Evolutionary conservation across 495 filamentous ascomycete species (phyloP).

Genomic region (Talaromyces stipitatus): DNA sequence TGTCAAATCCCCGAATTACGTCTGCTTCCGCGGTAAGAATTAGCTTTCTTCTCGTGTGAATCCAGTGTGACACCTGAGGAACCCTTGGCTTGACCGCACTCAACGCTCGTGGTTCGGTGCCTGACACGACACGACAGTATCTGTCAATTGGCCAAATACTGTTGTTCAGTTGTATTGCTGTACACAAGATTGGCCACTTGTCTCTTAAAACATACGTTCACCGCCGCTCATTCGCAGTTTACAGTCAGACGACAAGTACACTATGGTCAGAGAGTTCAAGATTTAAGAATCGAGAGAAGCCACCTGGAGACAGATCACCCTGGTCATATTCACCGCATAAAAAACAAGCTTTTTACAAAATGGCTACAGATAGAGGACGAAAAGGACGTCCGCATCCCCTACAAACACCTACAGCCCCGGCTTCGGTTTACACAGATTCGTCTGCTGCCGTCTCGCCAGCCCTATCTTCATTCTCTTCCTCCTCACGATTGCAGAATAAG

Average conservation of each 20-base stretch:
- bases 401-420: neutral
- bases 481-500: conserved; percentile 15
- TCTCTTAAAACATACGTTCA: neutral
- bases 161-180: neutral
- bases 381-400: neutral
- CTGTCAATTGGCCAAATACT: neutral
- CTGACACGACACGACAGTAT: neutral
- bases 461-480: conserved; percentile 31
- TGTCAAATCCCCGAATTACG: neutral
- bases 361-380: neutral
- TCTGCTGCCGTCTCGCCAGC: conserved; percentile 39
- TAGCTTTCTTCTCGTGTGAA: neutral
- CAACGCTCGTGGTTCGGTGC: neutral
- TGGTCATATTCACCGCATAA: neutral
- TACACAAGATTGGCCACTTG: neutral
- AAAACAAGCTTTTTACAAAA: neutral
- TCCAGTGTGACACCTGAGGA: conserved; percentile 1
- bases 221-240: conserved; percentile 1
- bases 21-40: neutral
- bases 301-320: neutral
- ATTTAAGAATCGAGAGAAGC: neutral
- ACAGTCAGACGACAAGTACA: neutral
- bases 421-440: conserved; percentile 13
- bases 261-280: neutral
- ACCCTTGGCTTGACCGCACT: conserved; percentile 2